These are phyloP conservation scores for Auxenochlorella pyrenoidosa DNA, from an alignment of 139 green algal species.

Conservation along the genomic window DNA sequence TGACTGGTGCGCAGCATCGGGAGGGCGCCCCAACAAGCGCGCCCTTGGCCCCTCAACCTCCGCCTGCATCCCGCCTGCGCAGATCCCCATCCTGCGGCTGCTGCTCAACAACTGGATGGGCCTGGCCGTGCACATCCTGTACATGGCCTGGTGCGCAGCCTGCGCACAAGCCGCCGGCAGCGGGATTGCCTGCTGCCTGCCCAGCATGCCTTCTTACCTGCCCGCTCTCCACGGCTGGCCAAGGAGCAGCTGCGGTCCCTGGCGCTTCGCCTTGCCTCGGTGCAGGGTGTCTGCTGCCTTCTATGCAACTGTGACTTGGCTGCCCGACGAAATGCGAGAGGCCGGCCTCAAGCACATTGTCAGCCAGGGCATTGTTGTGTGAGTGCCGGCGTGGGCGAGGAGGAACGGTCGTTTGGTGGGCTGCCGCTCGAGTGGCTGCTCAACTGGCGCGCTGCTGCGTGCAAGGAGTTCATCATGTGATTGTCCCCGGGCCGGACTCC, in stretches of 20 bases:
- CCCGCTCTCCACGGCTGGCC: not conserved
- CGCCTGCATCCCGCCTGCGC: no score
- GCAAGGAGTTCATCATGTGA: no score
- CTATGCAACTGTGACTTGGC: conserved; percentile 12
- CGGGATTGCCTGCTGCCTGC: not conserved
- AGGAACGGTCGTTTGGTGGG: not conserved
- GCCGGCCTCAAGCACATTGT: not conserved
- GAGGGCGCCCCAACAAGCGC: no score
- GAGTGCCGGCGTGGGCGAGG: not conserved
- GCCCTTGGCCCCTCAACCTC: no score
- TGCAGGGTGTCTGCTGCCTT: conserved; percentile 21
- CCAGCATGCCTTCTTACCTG: not conserved
- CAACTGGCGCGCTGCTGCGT: not conserved
- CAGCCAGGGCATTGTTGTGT: conserved; percentile 22
- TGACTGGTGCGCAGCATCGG: no score
- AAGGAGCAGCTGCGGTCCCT: not conserved
- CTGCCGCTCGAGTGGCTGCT: not conserved
- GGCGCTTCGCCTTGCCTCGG: not conserved
- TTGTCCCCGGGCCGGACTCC: no score
- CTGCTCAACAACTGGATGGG: conserved; percentile 22
- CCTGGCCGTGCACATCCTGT: not conserved
- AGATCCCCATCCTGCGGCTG: conserved; percentile 13
- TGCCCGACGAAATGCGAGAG: not conserved
- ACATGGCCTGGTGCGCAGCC: conserved; percentile 13
- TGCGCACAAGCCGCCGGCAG: not conserved